Conservation (phyloP, 2,329 filamentous ascomycete species). For the Sclerotinia sclerotiorum region DNA sequence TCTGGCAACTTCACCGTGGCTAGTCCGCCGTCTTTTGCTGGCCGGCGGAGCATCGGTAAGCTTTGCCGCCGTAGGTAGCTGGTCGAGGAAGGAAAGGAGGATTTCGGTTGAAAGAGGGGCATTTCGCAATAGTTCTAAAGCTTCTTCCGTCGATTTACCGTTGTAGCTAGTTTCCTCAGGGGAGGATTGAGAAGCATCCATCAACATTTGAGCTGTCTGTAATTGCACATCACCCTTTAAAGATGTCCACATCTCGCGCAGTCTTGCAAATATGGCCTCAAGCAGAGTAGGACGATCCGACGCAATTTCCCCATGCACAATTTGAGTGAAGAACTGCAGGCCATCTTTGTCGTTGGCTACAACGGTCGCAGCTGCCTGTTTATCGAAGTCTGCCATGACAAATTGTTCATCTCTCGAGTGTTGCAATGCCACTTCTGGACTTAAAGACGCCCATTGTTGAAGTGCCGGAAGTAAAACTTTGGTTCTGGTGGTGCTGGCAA, state of each 20-base stretch:
- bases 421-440: constrained; percentile 50
- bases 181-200: constrained; percentile 56
- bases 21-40: constrained; percentile 77
- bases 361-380: constrained; percentile 53
- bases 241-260: constrained; percentile 70
- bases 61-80: constrained; percentile 70
- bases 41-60: constrained; percentile 70
- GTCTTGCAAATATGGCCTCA: constrained; percentile 63
- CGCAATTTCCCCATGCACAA: constrained; percentile 48
- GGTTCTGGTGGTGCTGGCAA: constrained; percentile 67
- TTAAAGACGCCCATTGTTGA: constrained; percentile 63
- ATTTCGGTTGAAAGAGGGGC: constrained; percentile 73
- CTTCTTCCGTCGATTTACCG: constrained; percentile 54
- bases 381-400: constrained; percentile 50
- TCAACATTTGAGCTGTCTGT: constrained; percentile 59
- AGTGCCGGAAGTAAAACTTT: constrained; percentile 75
- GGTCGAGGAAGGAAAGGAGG: constrained; percentile 69
- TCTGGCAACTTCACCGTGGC: constrained; percentile 65
- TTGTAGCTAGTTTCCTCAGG: constrained; percentile 39
- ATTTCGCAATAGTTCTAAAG: constrained; percentile 69
- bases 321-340: constrained; percentile 52
- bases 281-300: constrained; percentile 54
- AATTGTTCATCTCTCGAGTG: constrained; percentile 52
- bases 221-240: constrained; percentile 65
- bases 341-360: constrained; percentile 58